These are phyloP conservation scores for Pestalotiopsis sp. DNA, from an alignment of 2,329 filamentous ascomycete genomes.

Conservation along the genomic window DNA sequence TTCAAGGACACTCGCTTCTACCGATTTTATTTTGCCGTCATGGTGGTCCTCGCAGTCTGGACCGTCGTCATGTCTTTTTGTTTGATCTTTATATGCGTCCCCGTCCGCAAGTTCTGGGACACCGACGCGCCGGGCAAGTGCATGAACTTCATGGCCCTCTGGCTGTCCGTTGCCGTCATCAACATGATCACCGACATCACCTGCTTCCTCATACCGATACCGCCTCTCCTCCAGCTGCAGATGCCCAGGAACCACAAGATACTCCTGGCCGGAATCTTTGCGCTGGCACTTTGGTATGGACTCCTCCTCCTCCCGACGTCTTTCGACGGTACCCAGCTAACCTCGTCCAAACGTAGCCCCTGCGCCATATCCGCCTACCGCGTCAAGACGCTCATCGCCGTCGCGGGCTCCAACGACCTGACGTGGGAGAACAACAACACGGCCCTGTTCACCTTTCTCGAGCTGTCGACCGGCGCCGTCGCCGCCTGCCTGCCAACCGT, in stretches of 20 bases:
- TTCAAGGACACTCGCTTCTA: slow-evolving; percentile 9
- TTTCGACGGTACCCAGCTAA: neutral
- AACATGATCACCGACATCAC: slow-evolving; percentile 11
- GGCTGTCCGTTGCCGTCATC: slow-evolving; percentile 6
- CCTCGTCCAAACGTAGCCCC: neutral
- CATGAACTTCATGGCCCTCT: slow-evolving; percentile 1
- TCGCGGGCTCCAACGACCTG: neutral
- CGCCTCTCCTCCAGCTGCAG: neutral
- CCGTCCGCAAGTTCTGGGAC: slow-evolving; percentile 8
- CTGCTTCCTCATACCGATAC: slow-evolving; percentile 10
- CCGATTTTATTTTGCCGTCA: neutral
- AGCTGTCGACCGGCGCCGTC: slow-evolving; percentile 3
- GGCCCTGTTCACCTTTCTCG: neutral
- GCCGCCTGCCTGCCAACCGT: slow-evolving; percentile 5
- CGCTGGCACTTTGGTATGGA: slow-evolving; percentile 7
- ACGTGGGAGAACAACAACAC: slow-evolving; percentile 9
- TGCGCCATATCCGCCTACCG: slow-evolving; percentile 9
- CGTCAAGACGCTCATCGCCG: slow-evolving; percentile 3
- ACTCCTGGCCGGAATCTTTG: slow-evolving; percentile 6
- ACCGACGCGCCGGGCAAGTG: neutral
- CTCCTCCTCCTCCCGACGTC: neutral
- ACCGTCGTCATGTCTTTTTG: neutral
- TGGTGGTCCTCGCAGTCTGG: slow-evolving; percentile 4
- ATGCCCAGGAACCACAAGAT: slow-evolving; percentile 6
- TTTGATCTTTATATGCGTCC: slow-evolving; percentile 4